Evolutionary conservation across 2,329 filamentous ascomycete species (phyloP), one percentile per base, ranked within the genome.

Genomic region (Calonectria hongkongensis): DNA sequence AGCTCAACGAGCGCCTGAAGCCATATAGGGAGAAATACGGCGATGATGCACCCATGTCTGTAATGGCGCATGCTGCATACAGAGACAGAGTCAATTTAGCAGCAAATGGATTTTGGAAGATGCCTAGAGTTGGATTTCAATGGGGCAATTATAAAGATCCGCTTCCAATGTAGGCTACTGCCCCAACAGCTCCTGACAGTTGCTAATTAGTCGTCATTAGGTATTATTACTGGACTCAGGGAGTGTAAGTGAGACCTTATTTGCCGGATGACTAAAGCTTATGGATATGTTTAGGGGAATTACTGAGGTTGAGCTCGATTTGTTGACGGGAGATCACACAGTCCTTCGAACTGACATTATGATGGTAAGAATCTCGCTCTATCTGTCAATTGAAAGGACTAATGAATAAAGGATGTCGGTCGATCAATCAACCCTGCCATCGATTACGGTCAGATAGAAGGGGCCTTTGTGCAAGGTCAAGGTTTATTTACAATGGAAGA

Each of bases 71-170:
- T 50, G 73, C 72, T 0, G 73, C 73, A 5, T 75, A 75, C 21
- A 54, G 72, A 9, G 94, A 97, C 82, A 93, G 95, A 50, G 94
- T 97, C 74, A 98, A 98, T 81, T 90, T 98, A 13, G 95, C 93
- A 30, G 95, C 95, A 2, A 95, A 98, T 76, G 95, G 95, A 0
- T 97, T 95, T 86, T 98, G 98, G 89, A 95, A 94, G 81, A 98
- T 95, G 0, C 95, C 95, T 0, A 94, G 97, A 75, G 98, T 98
- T 75, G 95, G 95, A 3, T 98, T 98, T 80, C 90, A 92, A 2
- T 98, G 95, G 95, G 95, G 93, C 25, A 91, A 92, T 70, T 98
- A 98, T 84, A 18, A 93, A 95, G 83, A 97, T 97, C 95, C 98
- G 94, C 88, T 98, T 94, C 87, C 98, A 9, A 64, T 64, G 60